Evolutionary conservation across 2,329 filamentous ascomycete genomes (phyloP), one percentile per base, ranked within the genome.

Genomic region (Neopestalotiopsis sp.): DNA sequence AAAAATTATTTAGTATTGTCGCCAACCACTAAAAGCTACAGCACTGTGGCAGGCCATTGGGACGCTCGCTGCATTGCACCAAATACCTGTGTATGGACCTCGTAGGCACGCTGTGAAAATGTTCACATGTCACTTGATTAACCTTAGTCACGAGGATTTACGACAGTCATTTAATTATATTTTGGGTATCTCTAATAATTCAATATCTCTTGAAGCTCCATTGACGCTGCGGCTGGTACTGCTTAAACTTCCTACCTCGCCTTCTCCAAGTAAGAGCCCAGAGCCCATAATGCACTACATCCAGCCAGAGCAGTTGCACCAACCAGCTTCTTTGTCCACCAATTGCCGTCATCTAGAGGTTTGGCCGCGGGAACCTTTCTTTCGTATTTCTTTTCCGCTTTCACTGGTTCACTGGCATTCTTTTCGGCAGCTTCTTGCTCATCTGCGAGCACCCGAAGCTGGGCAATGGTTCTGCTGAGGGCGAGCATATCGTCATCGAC

Each of bases 401-500:
- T 70, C 17, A 67, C 72, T 30, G 73, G 69, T 17, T 75, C 74
- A 58, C 77, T 77, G 61, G 70, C 71, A 52, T 73, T 74, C 40
- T 73, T 77, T 71, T 65, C 72, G 38, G 70, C 79, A 0, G 76
- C 77, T 34, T 84, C 81, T 65, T 83, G 79, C 71, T 85, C 83
- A 2, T 84, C 84, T 4, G 85, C 86, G 70, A 82, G 81, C 71
- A 81, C 78, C 76, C 82, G 85, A 75, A 88, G 80, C 70, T 85
- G 81, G 2, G 87, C 85, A 74, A 92, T 91, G 49, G 87, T 90
- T 81, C 84, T 87, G 77, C 93, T 92, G 62, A 98, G 86, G n/a
- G 91, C 89, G 42, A 92, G 82, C 70, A 98, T 81, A 75, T 98
- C 94, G 73, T 95, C 91, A 64, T 91, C 90, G 60, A 90, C 86